phyloP scores from a whole-genome alignment of 208 protist species.

The Leishmania major region DNA sequence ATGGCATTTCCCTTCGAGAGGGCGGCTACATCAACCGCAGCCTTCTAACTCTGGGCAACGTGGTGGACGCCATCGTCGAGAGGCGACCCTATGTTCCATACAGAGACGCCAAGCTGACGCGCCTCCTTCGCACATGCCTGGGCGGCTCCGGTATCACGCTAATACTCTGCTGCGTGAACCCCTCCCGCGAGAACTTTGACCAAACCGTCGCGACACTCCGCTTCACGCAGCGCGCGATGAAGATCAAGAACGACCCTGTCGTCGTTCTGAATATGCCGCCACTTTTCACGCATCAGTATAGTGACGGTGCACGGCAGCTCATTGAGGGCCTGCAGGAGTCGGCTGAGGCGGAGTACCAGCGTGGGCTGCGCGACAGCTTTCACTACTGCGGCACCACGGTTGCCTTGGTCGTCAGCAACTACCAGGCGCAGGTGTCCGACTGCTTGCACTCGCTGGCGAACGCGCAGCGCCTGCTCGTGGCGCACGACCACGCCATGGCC shows the following conservation, averaged over 20 bases:
- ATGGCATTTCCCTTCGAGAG: constrained; percentile 73
- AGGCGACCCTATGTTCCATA: constrained; percentile 78
- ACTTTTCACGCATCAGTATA: constrained; percentile 86
- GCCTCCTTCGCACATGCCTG: constrained; percentile 81
- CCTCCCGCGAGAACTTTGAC: constrained; percentile 82
- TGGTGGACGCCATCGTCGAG: constrained; percentile 82
- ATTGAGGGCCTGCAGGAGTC: constrained; percentile 49
- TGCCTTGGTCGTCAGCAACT: constrained; percentile 48
- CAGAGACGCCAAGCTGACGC: constrained; percentile 90
- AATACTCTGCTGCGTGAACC: constrained; percentile 92
- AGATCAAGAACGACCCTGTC: constrained; percentile 91
- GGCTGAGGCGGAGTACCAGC: constrained; percentile 62
- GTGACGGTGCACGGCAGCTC: constrained; percentile 47
- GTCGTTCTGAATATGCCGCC: constrained; percentile 80
- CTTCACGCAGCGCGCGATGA: constrained; percentile 90
- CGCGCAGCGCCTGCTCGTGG: constrained; percentile 78
- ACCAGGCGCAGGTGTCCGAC: constrained; percentile 65
- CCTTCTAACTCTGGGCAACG: constrained; percentile 89
- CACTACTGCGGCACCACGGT: constrained; percentile 61
- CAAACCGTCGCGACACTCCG: constrained; percentile 85
- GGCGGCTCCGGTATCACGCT: constrained; percentile 88
- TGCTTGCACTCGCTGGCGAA: constrained; percentile 70
- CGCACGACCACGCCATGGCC: constrained; percentile 74
- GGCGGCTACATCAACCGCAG: constrained; percentile 91
- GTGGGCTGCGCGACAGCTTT: constrained; percentile 75